phyloP scores from a whole-genome alignment of 2,329 filamentous ascomycete species.

The Talaromyces atroroseus region DNA sequence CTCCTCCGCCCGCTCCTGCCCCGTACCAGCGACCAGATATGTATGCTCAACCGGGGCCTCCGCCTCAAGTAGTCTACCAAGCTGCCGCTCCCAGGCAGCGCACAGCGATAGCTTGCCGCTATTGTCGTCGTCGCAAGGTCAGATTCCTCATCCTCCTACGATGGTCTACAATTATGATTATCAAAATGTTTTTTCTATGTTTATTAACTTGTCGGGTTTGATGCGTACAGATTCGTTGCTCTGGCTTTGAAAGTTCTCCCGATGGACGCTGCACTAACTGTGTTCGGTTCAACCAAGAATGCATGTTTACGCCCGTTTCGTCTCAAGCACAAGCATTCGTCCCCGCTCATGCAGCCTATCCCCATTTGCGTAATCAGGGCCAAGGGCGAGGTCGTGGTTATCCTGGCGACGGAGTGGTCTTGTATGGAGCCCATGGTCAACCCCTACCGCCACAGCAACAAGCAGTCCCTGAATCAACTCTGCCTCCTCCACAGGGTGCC shows the following conservation, averaged over 20 bases:
- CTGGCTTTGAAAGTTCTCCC: slow-evolving; percentile 65
- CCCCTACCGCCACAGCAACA: slow-evolving; percentile 43
- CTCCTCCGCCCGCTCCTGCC: slow-evolving; percentile 33
- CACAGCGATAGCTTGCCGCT: slow-evolving; percentile 49
- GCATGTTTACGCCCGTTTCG: slow-evolving; percentile 70
- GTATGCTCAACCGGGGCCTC: slow-evolving; percentile 31
- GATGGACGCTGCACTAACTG: slow-evolving; percentile 70
- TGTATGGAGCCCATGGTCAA: slow-evolving; percentile 48
- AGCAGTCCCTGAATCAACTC: slow-evolving; percentile 31
- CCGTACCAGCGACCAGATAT: slow-evolving; percentile 38
- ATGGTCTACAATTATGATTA: not conserved
- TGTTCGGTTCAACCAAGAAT: slow-evolving; percentile 68
- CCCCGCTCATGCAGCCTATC: slow-evolving; percentile 63
- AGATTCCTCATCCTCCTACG: slow-evolving; percentile 14
- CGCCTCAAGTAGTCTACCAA: slow-evolving; percentile 37
- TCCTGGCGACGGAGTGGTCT: slow-evolving; percentile 32
- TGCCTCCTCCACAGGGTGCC: slow-evolving; percentile 38
- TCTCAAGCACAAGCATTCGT: slow-evolving; percentile 71
- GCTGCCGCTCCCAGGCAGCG: slow-evolving; percentile 46
- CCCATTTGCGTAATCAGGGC: slow-evolving; percentile 41
- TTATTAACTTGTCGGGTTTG: not conserved
- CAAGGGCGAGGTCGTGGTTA: slow-evolving; percentile 29
- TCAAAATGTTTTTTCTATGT: too few relatives aligned
- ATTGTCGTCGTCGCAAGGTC: slow-evolving; percentile 50
- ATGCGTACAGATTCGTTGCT: slow-evolving; percentile 61